These are phyloP conservation scores for Hylodesmum podocarpum DNA, from an alignment of 306 rosid species.

Conservation along the genomic window DNA sequence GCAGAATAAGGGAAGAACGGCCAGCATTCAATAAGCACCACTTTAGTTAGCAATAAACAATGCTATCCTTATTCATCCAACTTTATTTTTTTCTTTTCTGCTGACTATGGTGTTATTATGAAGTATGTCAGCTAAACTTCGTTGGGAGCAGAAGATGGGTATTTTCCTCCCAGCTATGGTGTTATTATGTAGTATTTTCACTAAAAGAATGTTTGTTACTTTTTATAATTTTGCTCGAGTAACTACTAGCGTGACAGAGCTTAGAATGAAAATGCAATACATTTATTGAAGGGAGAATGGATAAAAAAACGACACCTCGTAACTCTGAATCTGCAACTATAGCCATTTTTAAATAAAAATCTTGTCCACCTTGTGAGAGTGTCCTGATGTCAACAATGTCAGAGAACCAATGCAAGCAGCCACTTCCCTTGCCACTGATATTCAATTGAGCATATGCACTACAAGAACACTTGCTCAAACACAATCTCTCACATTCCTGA, in stretches of 20 bases:
- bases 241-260: not conserved
- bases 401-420: constrained; percentile 43
- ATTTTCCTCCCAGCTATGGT: no score
- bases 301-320: not conserved
- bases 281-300: not conserved
- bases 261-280: not conserved
- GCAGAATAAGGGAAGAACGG: not conserved
- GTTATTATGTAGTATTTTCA: not conserved
- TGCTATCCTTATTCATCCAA: not conserved
- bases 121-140: no score
- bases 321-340: not conserved
- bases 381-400: constrained; percentile 28
- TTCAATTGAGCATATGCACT: constrained; percentile 30
- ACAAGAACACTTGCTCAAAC: constrained; percentile 37
- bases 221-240: not conserved
- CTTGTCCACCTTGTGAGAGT: not conserved
- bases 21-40: no score
- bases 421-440: constrained; percentile 24
- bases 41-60: not conserved
- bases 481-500: constrained; percentile 28
- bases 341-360: not conserved
- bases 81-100: no score
- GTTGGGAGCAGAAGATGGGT: no score
- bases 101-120: no score
- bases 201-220: not conserved